These are phyloP conservation scores for Ustilago esculenta DNA, from an alignment of 1,284 basidiomycete genomes.

Conservation along the genomic window DNA sequence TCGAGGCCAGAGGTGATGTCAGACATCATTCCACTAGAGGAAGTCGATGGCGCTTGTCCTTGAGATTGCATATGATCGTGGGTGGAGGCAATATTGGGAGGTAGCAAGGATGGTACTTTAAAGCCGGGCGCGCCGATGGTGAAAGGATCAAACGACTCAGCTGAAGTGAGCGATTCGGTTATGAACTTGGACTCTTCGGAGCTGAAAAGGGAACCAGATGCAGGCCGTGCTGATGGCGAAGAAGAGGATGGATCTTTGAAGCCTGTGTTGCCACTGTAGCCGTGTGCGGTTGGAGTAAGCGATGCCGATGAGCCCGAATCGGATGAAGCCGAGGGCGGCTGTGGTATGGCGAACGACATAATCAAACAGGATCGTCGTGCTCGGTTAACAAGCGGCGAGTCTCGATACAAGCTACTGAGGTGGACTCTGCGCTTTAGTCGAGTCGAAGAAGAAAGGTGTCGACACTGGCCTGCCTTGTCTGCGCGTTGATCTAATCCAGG, in stretches of 20 bases:
- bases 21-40: conserved; percentile 4
- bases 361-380: background rate
- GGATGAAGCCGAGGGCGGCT: conserved; percentile 36
- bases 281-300: conserved; percentile 35
- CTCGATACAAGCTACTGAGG: too few relatives aligned
- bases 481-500: too few relatives aligned
- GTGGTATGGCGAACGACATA: conserved; percentile 42
- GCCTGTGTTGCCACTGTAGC: conserved; percentile 16
- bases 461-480: too few relatives aligned
- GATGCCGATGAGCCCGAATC: conserved; percentile 45
- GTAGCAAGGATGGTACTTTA: conserved; percentile 55
- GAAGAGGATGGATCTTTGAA: conserved; percentile 27
- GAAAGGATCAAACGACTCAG: conserved; percentile 59
- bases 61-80: conserved; percentile 17
- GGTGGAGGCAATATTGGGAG: conserved; percentile 45
- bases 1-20: conserved; percentile 5
- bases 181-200: conserved; percentile 58
- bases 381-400: too few relatives aligned
- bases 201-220: conserved; percentile 48
- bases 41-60: background rate
- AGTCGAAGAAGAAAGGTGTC: too few relatives aligned
- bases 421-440: too few relatives aligned
- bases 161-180: conserved; percentile 50
- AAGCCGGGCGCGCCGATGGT: conserved; percentile 57
- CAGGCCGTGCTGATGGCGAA: conserved; percentile 5